These are phyloP conservation scores for Penicillium silybi DNA, from an alignment of 495 filamentous ascomycete genomes.

Conservation along the genomic window DNA sequence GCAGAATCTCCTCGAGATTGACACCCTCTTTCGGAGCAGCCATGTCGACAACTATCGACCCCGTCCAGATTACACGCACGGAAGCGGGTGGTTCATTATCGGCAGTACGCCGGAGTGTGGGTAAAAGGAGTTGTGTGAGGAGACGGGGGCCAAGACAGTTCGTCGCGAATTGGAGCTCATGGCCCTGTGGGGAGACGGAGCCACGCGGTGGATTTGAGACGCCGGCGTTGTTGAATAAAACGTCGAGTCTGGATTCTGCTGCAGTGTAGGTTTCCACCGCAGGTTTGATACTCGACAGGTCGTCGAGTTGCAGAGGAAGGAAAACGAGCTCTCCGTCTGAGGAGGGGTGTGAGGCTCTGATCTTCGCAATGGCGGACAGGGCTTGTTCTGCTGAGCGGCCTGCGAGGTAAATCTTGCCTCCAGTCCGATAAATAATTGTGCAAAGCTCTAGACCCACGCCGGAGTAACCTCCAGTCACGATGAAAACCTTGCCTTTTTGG, in stretches of 20 bases:
- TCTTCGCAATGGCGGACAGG: constrained; percentile 28
- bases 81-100: neutral
- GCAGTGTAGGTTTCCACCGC: constrained; percentile 38
- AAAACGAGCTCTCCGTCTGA: constrained; percentile 33
- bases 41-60: constrained; percentile 5
- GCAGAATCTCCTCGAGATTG: neutral
- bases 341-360: constrained; percentile 13
- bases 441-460: constrained; percentile 9
- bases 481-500: constrained; percentile 7
- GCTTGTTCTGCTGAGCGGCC: constrained; percentile 38
- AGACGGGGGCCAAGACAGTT: constrained; percentile 37
- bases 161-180: constrained; percentile 37
- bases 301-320: constrained; percentile 43
- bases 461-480: constrained; percentile 10
- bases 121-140: constrained; percentile 30
- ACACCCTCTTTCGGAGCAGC: constrained; percentile 1
- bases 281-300: constrained; percentile 47
- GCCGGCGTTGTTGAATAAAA: constrained; percentile 56
- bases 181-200: constrained; percentile 27
- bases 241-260: constrained; percentile 43
- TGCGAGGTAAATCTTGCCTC: constrained; percentile 43
- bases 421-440: constrained; percentile 13
- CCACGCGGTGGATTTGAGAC: constrained; percentile 31
- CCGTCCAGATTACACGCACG: constrained; percentile 12
- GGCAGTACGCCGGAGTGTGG: constrained; percentile 7